phyloP scores from a whole-genome alignment of 371 early-diverging fungal species.

The Mucor piriformis region DNA sequence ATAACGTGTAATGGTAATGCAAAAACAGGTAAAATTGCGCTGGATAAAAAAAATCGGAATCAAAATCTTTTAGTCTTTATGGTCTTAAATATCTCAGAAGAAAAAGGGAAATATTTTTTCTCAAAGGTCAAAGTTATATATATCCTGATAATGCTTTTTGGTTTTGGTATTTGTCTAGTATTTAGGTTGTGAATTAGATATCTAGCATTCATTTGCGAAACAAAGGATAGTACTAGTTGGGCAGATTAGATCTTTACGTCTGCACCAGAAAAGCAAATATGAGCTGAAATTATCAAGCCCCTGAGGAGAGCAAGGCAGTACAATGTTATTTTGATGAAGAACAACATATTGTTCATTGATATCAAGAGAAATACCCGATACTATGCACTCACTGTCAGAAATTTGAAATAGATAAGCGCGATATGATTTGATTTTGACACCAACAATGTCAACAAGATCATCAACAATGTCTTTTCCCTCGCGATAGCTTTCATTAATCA shows the following conservation, averaged over 20 bases:
- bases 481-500: too few relatives aligned
- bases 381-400: too few relatives aligned
- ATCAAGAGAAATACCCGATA: too few relatives aligned
- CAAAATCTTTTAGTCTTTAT: slow-evolving; percentile 7
- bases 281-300: too few relatives aligned
- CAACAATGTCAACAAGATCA: too few relatives aligned
- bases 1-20: too few relatives aligned
- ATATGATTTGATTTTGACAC: too few relatives aligned
- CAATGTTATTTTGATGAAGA: too few relatives aligned
- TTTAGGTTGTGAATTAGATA: slow-evolving; percentile 11
- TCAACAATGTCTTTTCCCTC: too few relatives aligned
- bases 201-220: slow-evolving; percentile 8
- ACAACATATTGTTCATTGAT: too few relatives aligned
- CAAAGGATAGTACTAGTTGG: slow-evolving; percentile 8
- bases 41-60: slow-evolving; percentile 8
- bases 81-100: slow-evolving; percentile 7
- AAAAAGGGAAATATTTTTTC: slow-evolving; percentile 6
- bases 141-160: slow-evolving; percentile 8
- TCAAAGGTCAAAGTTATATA: slow-evolving; percentile 10
- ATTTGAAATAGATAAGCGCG: too few relatives aligned
- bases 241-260: slow-evolving; percentile 7
- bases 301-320: too few relatives aligned
- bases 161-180: slow-evolving; percentile 5
- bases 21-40: slow-evolving; percentile 5
- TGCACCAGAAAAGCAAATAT: slow-evolving; percentile 4